Percentiles rank a stretch among this genome's conserved stretches.
Evolutionary conservation across 225 moss, liverwort and hornwort genomes (phyloP).

Genomic region (Anthoceros angustus): DNA sequence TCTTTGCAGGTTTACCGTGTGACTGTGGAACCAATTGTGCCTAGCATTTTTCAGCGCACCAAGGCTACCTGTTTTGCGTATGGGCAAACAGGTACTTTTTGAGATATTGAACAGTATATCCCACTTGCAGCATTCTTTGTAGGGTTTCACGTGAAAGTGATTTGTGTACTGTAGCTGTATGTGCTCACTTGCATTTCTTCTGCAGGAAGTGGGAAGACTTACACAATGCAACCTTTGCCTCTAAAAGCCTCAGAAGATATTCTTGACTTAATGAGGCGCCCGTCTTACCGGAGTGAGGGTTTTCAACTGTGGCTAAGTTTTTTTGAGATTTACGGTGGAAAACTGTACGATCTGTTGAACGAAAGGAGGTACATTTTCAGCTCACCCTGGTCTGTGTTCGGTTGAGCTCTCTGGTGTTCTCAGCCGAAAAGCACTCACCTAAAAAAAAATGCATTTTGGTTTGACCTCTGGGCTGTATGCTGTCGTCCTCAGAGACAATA

Average conservation of each 20-base stretch:
- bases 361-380: slow-evolving; percentile 54
- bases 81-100: slow-evolving; percentile 87
- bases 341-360: slow-evolving; percentile 96
- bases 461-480: too few species aligned
- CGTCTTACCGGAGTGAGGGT: slow-evolving; percentile 64
- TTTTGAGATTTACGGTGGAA: slow-evolving; percentile 99
- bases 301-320: slow-evolving; percentile 98
- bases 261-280: slow-evolving; percentile 84
- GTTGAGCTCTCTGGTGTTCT: background rate
- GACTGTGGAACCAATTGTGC: slow-evolving; percentile 98
- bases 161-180: slow-evolving; percentile 1
- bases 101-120: background rate
- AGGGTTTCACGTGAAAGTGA: too few species aligned
- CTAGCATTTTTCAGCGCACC: slow-evolving; percentile 90
- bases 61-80: slow-evolving; percentile 99
- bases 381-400: background rate
- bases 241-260: slow-evolving; percentile 95
- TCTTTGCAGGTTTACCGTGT: slow-evolving; percentile 75
- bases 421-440: too few species aligned
- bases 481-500: too few species aligned
- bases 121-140: background rate
- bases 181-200: slow-evolving; percentile 16
- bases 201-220: slow-evolving; percentile 99
- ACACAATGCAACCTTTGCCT: slow-evolving; percentile 99
- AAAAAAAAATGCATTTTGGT: too few species aligned